Percentiles rank a stretch among this genome's conserved stretches.
Evolutionary conservation across 805 yeast genomes (phyloP).

Genomic region (Monosporozyma siamensis): DNA sequence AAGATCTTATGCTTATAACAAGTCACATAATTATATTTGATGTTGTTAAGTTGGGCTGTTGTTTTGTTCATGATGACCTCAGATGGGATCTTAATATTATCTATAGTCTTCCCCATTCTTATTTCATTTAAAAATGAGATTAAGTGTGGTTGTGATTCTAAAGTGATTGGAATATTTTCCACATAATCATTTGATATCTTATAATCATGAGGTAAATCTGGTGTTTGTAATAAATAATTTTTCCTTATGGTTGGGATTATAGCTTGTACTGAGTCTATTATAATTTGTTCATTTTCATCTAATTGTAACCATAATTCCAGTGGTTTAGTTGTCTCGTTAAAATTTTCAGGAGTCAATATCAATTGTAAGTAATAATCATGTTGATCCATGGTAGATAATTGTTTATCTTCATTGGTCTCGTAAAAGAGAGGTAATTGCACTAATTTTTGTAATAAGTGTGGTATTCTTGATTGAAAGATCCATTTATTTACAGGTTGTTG

Average conservation of each 20-base stretch:
- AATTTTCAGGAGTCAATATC: conserved; percentile 8
- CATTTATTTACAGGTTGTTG: neutral
- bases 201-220: conserved; percentile 20
- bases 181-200: conserved; percentile 8
- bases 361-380: conserved; percentile 26
- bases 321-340: no score
- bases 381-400: conserved; percentile 18
- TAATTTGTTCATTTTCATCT: conserved; percentile 21
- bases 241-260: conserved; percentile 16
- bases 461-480: conserved; percentile 21
- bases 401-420: conserved; percentile 6
- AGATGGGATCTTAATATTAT: neutral
- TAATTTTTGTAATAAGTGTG: conserved; percentile 17
- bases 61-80: conserved; percentile 6
- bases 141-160: conserved; percentile 27
- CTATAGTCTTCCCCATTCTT: neutral
- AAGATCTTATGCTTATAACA: conserved; percentile 19
- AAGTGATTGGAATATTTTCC: conserved; percentile 1
- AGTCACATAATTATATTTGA: conserved; percentile 18
- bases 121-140: neutral
- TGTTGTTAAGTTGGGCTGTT: neutral
- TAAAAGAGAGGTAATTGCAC: conserved; percentile 17
- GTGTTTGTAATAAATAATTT: conserved; percentile 17
- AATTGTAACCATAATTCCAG: conserved; percentile 26
- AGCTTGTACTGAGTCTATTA: conserved; percentile 17